These are phyloP conservation scores for Marasmius sp. DNA, from an alignment of 1,284 basidiomycete genomes.

Conservation along the genomic window DNA sequence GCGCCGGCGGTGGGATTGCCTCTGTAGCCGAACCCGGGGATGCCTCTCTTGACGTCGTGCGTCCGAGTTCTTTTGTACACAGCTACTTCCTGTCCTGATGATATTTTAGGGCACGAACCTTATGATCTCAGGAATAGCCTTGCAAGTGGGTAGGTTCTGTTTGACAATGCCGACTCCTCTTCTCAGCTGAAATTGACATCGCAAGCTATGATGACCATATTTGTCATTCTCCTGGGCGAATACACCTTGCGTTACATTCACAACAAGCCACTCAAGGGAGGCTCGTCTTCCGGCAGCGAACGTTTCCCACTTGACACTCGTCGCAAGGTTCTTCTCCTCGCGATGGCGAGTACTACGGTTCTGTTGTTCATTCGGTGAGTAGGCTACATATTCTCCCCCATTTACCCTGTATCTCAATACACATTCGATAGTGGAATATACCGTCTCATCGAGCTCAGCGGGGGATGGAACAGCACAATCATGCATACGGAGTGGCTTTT, in stretches of 20 bases:
- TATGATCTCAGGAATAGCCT: conserved; percentile 37
- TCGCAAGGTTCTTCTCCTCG: conserved; percentile 1
- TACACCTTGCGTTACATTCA: not conserved
- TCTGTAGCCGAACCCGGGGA: conserved; percentile 21
- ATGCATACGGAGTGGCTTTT: conserved; percentile 10
- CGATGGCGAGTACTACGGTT: conserved; percentile 2
- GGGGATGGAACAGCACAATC: conserved; percentile 7
- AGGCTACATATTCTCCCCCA: not conserved
- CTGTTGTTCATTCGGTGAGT: conserved; percentile 8
- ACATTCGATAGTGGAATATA: conserved; percentile 4
- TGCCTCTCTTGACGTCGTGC: not conserved
- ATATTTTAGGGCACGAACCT: conserved; percentile 25
- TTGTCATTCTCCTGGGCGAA: not conserved
- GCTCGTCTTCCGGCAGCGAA: not conserved
- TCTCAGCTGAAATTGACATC: not conserved
- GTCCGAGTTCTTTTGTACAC: not conserved
- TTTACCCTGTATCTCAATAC: not conserved
- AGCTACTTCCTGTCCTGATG: not conserved
- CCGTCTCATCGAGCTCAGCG: conserved; percentile 6
- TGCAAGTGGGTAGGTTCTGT: conserved; percentile 15
- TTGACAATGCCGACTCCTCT: not conserved
- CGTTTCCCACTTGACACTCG: not conserved
- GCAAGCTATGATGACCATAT: not conserved
- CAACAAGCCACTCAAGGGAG: not conserved
- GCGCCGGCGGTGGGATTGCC: conserved; percentile 52